Conservation (phyloP, 2,329 filamentous ascomycete species). For the Clonostachys byssicola region DNA sequence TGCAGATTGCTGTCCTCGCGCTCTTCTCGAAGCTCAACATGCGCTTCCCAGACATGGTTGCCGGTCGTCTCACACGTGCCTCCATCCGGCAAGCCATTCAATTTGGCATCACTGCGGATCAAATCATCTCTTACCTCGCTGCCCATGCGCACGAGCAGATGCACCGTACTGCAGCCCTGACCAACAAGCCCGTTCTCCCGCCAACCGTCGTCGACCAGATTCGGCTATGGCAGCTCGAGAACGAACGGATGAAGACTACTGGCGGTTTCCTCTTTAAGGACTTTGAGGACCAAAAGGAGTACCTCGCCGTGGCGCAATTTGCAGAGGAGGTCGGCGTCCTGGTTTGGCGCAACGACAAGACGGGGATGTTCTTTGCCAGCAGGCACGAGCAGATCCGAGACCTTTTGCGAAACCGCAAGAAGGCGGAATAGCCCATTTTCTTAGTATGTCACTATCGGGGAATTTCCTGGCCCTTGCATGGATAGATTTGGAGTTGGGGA, state of each 20-base stretch:
- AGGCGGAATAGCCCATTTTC: constrained; percentile 18
- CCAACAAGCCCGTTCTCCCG: constrained; percentile 71
- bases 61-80: constrained; percentile 82
- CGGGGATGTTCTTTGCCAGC: constrained; percentile 86
- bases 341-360: constrained; percentile 77
- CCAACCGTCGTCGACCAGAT: constrained; percentile 98
- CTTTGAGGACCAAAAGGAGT: constrained; percentile 69
- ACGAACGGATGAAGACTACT: constrained; percentile 85
- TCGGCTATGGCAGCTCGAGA: constrained; percentile 93
- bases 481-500: constrained; percentile 6
- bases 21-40: constrained; percentile 86
- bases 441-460: background rate
- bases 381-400: constrained; percentile 84
- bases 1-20: constrained; percentile 90
- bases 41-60: constrained; percentile 91
- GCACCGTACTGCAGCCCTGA: constrained; percentile 57
- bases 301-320: constrained; percentile 67
- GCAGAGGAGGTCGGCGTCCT: constrained; percentile 89
- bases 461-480: background rate
- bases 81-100: constrained; percentile 85
- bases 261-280: constrained; percentile 87
- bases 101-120: constrained; percentile 88
- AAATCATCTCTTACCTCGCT: constrained; percentile 90
- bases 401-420: constrained; percentile 67
- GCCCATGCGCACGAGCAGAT: constrained; percentile 95